These are phyloP conservation scores for Parsonsia alboflavescens DNA, from an alignment of 257 asterid genomes.

Conservation along the genomic window DNA sequence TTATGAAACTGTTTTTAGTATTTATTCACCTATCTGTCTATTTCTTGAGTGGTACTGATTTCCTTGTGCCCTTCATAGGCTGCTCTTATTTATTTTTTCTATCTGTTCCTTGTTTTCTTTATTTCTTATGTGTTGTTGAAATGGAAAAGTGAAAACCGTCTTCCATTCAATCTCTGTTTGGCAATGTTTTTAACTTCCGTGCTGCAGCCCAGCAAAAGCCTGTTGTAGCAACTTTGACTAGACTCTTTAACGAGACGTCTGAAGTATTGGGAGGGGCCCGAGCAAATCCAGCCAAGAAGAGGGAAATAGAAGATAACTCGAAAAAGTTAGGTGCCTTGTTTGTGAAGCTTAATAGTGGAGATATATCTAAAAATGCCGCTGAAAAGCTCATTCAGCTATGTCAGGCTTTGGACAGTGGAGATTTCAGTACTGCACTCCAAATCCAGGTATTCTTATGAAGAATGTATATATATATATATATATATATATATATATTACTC, in stretches of 20 bases:
- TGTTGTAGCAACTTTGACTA: conserved; percentile 73
- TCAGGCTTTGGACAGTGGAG: conserved; percentile 82
- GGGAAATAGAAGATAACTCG: conserved; percentile 94
- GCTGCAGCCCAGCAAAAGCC: conserved; percentile 85
- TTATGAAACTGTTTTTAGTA: not conserved
- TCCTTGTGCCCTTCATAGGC: not conserved
- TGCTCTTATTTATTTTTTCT: not conserved
- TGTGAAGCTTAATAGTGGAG: conserved; percentile 75
- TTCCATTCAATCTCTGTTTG: not conserved
- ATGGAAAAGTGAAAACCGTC: not conserved
- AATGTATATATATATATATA: not conserved
- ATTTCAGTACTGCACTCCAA: conserved; percentile 74
- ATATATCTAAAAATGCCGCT: conserved; percentile 83
- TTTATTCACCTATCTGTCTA: not conserved
- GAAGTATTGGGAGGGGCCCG: conserved; percentile 88
- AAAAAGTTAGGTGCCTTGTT: conserved; percentile 81
- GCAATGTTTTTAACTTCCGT: conserved; percentile 9
- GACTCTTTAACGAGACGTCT: conserved; percentile 82
- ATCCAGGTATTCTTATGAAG: conserved; percentile 56
- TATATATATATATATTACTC: not conserved
- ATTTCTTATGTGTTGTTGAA: not conserved
- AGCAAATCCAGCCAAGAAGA: conserved; percentile 86
- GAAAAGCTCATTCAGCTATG: conserved; percentile 91
- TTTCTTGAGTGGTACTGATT: not conserved
- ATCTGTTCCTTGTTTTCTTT: not conserved